Evolutionary conservation across 192 early-diverging fungal genomes (phyloP).

Genomic region (Allomyces macrogynus): DNA sequence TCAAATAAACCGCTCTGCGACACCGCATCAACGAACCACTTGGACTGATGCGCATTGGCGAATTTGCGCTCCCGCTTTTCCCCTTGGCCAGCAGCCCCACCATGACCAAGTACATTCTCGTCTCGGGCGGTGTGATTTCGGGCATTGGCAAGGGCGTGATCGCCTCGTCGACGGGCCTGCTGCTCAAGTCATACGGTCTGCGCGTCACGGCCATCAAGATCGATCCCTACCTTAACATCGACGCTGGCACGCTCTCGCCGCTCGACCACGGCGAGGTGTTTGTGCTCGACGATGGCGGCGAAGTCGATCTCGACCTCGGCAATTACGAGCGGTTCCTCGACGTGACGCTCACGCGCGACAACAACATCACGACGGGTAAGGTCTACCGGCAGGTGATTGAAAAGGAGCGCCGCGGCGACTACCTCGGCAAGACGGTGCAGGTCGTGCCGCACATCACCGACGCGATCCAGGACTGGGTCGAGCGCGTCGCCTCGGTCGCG

Average conservation of each 20-base stretch:
- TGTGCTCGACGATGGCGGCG: constrained; percentile 94
- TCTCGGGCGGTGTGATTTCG: constrained; percentile 96
- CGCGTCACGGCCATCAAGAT: constrained; percentile 97
- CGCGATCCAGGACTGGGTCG: constrained; percentile 94
- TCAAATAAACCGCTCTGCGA: no score
- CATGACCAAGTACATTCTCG: constrained; percentile 84
- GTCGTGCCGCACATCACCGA: constrained; percentile 97
- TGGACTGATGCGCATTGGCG: no score
- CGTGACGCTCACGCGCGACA: constrained; percentile 76
- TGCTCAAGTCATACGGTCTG: constrained; percentile 81
- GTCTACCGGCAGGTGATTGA: constrained; percentile 93
- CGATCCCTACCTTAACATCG: constrained; percentile 98
- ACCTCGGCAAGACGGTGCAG: constrained; percentile 96
- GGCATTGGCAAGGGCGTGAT: constrained; percentile 99
- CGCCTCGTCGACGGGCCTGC: constrained; percentile 86
- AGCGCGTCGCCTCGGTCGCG: constrained; percentile 75
- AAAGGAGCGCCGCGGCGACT: constrained; percentile 81
- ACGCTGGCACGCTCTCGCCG: constrained; percentile 90
- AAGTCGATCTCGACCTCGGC: constrained; percentile 95
- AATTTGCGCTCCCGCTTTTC: no score
- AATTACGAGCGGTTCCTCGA: constrained; percentile 98
- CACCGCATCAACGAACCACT: no score
- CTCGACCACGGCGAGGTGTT: constrained; percentile 99
- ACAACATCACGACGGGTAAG: constrained; percentile 99
- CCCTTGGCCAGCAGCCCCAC: no score